Evolutionary conservation across 805 yeast species (phyloP), one percentile per base, ranked within the genome.

Genomic region (Wickerhamomyces rabaulensis): DNA sequence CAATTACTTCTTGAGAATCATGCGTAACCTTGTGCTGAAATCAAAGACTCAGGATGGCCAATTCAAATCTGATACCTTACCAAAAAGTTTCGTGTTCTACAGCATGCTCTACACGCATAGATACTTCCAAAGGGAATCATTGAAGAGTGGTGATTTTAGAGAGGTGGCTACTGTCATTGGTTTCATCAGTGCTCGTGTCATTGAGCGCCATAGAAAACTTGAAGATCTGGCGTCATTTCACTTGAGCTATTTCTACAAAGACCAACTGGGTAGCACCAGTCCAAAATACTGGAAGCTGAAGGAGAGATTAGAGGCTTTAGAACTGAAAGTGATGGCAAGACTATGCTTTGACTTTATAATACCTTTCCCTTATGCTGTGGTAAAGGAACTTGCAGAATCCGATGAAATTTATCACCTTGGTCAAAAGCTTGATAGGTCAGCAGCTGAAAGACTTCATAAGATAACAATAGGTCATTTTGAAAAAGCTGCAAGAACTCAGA

Each of bases 301-400:
- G 37, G 62, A 60, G 44, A 44, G 20, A 25, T 20, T 57, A 3
- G 40, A 47, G 12, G 44, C 38, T 10, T 16, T 40, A n/a, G 63
- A 60, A 39, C 41, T 50, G 42, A 16, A 23, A 5, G 48, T 58
- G 15, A 52, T 58, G 58, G 60, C 55, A 6, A 51, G 39, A 10
- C 49, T 60, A 3, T 57, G 62, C 21, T 60, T 53, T 38, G 63
- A 60, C 40, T 49, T 60, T 21, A 49, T 46, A 31, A 19, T 57
- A 1, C 36, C 40, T 2, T 48, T 53, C 20, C 63, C 63, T 9
- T 49, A 43, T 22, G 35, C 33, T 4, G 20, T 33, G 10, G 20
- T 33, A 3, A n/a, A 33, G 9, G 36, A 33, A 16, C 13, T 33
- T 33, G 9, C 36, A 16, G 20, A 33, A 33, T 27, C 15, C 16